These are phyloP conservation scores for Penicillium sp. DNA, from an alignment of 2,329 filamentous ascomycete genomes.

Conservation along the genomic window DNA sequence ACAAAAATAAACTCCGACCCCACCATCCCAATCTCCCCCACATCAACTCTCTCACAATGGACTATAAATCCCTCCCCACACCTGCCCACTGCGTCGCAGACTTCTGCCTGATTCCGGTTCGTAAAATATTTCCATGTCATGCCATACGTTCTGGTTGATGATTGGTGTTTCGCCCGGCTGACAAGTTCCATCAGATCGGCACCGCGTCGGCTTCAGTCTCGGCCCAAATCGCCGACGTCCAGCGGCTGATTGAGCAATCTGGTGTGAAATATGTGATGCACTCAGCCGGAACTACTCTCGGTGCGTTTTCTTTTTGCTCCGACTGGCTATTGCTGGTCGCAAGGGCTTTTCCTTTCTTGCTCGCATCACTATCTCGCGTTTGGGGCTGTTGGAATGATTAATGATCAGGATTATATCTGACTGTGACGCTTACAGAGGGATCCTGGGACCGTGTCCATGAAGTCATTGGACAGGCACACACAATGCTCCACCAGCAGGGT, in stretches of 20 bases:
- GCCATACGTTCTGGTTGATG: neutral
- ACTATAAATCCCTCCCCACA: constrained; percentile 49
- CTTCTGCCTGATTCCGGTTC: constrained; percentile 84
- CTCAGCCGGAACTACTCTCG: constrained; percentile 88
- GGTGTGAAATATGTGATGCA: constrained; percentile 87
- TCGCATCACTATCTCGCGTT: neutral
- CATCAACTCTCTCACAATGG: constrained; percentile 14
- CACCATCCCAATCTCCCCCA: neutral
- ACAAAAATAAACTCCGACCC: neutral
- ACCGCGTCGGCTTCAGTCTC: constrained; percentile 75
- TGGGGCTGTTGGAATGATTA: neutral
- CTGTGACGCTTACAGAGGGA: constrained; percentile 63
- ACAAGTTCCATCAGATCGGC: constrained; percentile 62
- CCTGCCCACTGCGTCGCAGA: constrained; percentile 79
- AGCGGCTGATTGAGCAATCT: constrained; percentile 77
- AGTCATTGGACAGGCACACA: constrained; percentile 83
- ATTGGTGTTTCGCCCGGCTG: neutral
- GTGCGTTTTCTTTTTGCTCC: constrained; percentile 47
- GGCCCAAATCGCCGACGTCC: constrained; percentile 83
- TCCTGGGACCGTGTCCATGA: constrained; percentile 86
- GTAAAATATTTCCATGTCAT: constrained; percentile 25
- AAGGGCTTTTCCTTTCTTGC: too few species aligned
- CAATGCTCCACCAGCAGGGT: constrained; percentile 73
- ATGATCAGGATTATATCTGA: neutral
- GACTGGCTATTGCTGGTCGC: neutral